These are phyloP conservation scores for Stephania cephalantha DNA, from an alignment of 164 flowering plant species.

Conservation along the genomic window DNA sequence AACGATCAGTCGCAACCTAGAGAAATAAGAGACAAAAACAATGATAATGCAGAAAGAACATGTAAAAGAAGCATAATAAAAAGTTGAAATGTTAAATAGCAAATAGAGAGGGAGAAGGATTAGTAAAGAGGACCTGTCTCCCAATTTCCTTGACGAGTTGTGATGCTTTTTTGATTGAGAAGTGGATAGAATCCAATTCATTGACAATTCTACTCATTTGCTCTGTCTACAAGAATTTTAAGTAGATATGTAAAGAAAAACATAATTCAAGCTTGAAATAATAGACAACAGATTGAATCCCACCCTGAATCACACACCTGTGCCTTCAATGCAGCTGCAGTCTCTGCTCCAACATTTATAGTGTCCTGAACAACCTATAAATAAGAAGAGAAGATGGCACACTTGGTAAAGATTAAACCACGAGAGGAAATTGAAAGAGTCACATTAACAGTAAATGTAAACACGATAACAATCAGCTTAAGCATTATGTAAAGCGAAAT, in stretches of 20 bases:
- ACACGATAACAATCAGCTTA: no score
- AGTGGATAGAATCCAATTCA: conserved; percentile 91
- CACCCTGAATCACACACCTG: conserved; percentile 44
- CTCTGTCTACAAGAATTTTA: conserved; percentile 59
- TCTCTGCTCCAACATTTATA: conserved; percentile 75
- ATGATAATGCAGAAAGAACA: not conserved
- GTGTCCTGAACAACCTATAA: conserved; percentile 80
- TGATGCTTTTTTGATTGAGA: conserved; percentile 89
- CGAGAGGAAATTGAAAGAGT: not conserved
- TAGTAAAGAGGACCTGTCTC: conserved; percentile 27
- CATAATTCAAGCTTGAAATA: not conserved
- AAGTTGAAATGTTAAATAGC: not conserved
- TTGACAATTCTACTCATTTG: conserved; percentile 96
- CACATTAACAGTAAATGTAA: not conserved
- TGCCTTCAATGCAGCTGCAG: conserved; percentile 84
- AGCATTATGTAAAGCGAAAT: no score
- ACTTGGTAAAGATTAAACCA: not conserved
- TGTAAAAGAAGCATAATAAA: not conserved
- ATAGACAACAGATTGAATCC: not conserved
- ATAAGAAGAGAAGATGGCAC: not conserved
- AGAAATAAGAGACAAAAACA: conserved; percentile 1
- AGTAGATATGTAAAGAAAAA: not conserved
- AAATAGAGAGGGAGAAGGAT: not conserved
- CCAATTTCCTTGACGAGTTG: conserved; percentile 50
- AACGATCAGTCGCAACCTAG: conserved; percentile 89